These are phyloP conservation scores for Chlorencoelia australis DNA, from an alignment of 2,329 filamentous ascomycete genomes.

Conservation along the genomic window DNA sequence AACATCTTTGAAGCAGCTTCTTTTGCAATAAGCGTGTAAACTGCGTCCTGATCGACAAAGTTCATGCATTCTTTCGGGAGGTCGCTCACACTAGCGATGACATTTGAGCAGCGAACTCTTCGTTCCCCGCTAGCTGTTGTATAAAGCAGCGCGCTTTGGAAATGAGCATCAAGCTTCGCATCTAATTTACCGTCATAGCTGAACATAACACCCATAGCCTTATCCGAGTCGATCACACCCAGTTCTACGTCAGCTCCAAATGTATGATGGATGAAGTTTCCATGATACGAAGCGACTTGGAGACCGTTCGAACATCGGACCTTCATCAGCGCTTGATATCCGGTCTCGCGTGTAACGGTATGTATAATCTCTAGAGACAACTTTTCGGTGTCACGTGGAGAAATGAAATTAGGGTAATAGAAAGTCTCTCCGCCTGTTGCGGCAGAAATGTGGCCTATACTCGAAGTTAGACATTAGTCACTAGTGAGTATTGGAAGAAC, in stretches of 20 bases:
- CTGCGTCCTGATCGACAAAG: conserved; percentile 91
- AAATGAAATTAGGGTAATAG: conserved; percentile 94
- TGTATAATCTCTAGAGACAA: conserved; percentile 79
- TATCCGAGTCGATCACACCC: conserved; percentile 85
- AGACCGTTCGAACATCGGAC: conserved; percentile 94
- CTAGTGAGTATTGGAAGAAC: conserved; percentile 20
- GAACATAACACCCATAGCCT: conserved; percentile 84
- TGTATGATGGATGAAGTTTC: conserved; percentile 91
- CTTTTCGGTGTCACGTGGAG: conserved; percentile 74
- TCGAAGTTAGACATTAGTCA: conserved; percentile 10
- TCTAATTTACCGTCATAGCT: conserved; percentile 97
- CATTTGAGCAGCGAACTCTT: conserved; percentile 83
- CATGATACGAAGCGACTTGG: conserved; percentile 88
- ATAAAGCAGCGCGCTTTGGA: conserved; percentile 90
- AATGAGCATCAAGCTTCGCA: conserved; percentile 90
- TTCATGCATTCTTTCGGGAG: conserved; percentile 77
- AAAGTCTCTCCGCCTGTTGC: conserved; percentile 92
- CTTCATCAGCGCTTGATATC: conserved; percentile 95
- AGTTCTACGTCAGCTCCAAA: conserved; percentile 93
- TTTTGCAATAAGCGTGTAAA: conserved; percentile 80
- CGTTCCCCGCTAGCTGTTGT: conserved; percentile 84
- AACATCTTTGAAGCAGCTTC: conserved; percentile 82
- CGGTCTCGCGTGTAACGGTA: conserved; percentile 78
- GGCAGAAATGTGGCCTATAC: conserved; percentile 65
- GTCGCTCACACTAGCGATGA: conserved; percentile 87